phyloP scores from a whole-genome alignment of 2,329 filamentous ascomycete species.

The Coniochaeta hoffmannii region DNA sequence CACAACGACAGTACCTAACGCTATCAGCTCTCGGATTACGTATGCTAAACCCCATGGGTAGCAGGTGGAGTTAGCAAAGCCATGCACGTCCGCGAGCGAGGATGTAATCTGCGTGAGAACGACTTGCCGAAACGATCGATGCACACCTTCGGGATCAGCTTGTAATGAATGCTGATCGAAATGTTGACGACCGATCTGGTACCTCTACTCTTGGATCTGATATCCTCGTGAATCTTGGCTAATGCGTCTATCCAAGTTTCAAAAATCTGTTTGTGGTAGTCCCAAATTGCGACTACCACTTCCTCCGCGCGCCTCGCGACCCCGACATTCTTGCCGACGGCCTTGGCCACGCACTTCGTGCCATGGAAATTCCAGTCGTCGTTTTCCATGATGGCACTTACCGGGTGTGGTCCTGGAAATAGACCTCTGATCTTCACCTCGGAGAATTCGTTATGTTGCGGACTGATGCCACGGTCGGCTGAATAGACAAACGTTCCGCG shows the following conservation, averaged over 20 bases:
- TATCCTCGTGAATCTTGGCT: constrained; percentile 4
- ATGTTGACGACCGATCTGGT: constrained; percentile 3
- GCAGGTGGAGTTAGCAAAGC: no score
- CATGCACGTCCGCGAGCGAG: not conserved
- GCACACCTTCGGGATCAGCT: no score
- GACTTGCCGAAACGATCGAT: not conserved
- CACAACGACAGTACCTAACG: not conserved
- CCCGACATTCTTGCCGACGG: not conserved
- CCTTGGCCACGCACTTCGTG: not conserved
- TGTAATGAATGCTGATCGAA: not conserved
- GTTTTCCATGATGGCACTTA: not conserved
- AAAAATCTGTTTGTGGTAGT: not conserved
- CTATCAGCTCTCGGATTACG: not conserved
- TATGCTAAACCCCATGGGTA: not conserved
- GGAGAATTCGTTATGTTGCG: not conserved
- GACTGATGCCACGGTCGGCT: not conserved
- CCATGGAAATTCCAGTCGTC: not conserved
- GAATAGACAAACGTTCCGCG: not conserved
- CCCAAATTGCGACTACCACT: not conserved
- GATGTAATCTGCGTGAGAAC: not conserved
- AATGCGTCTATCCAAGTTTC: not conserved
- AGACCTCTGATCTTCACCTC: not conserved
- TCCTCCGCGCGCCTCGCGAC: not conserved
- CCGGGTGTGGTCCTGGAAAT: not conserved
- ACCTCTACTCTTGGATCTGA: not conserved